Evolutionary conservation across 306 rosid genomes (phyloP).

Genomic region (Gynostemma pentaphyllum): DNA sequence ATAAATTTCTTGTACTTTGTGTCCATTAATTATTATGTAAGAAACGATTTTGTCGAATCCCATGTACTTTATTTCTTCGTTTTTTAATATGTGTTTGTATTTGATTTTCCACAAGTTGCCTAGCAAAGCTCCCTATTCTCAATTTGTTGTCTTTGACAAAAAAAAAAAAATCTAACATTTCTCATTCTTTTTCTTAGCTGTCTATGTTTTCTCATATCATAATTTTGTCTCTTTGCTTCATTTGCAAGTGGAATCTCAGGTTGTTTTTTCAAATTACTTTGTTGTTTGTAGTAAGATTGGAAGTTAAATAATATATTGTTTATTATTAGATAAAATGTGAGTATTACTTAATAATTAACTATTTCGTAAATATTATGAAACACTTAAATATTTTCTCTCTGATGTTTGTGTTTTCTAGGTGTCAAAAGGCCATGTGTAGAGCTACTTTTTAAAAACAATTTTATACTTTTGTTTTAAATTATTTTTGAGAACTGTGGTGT

Average conservation of each 20-base stretch:
- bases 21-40: slow-evolving; percentile 8
- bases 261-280: no score
- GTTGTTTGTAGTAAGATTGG: background rate
- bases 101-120: slow-evolving; percentile 6
- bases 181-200: background rate
- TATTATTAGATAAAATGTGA: background rate
- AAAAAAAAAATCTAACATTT: background rate
- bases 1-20: slow-evolving; percentile 6
- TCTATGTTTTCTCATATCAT: background rate
- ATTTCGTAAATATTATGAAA: no score
- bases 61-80: slow-evolving; percentile 28
- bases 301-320: background rate
- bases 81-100: slow-evolving; percentile 20
- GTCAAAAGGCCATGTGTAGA: no score
- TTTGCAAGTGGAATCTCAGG: background rate
- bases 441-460: no score
- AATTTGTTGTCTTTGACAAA: no score
- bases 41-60: slow-evolving; percentile 31
- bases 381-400: no score
- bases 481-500: no score
- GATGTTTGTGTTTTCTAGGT: no score
- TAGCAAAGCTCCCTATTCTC: no score
- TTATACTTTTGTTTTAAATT: no score
- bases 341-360: background rate
- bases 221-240: background rate